A percentile compares a stretch with the other conserved stretches of the same genome.
These are phyloP conservation scores for Aphanomyces stellatus DNA, from an alignment of 352 stramenopile species.

Conservation along the genomic window DNA sequence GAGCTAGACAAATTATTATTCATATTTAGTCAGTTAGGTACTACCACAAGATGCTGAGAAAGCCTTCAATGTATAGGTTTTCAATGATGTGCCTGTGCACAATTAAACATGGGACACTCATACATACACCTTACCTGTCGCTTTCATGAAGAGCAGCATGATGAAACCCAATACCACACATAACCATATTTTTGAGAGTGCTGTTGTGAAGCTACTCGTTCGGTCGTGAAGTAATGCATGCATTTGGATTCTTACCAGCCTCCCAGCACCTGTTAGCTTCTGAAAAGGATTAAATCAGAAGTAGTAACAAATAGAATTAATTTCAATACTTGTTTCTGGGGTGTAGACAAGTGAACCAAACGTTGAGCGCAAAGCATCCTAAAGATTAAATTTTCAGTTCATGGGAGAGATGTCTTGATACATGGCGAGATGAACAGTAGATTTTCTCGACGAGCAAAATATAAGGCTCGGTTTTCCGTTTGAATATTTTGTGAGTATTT, in stretches of 20 bases:
- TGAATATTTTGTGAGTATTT: background rate
- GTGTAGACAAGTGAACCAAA: too few species aligned
- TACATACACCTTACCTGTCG: background rate
- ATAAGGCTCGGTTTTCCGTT: slow-evolving; percentile 7
- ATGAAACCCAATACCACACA: slow-evolving; percentile 8
- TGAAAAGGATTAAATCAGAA: too few species aligned
- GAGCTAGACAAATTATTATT: background rate
- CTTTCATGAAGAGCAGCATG: slow-evolving; percentile 1
- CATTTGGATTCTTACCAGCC: background rate
- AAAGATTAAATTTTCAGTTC: too few species aligned
- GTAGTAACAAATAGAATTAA: too few species aligned
- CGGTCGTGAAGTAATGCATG: background rate
- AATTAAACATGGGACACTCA: background rate
- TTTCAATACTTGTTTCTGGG: too few species aligned
- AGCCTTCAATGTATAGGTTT: background rate
- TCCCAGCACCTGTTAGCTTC: too few species aligned
- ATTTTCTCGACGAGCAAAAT: slow-evolving; percentile 10
- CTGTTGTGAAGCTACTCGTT: background rate
- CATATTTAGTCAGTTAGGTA: background rate
- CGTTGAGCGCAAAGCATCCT: too few species aligned
- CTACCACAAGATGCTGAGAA: slow-evolving; percentile 4
- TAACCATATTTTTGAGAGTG: background rate
- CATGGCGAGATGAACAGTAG: background rate
- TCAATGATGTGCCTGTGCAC: background rate
- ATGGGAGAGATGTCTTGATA: background rate